Base-by-base conservation (phyloP, 306 rosid species). In the Alnus glutinosa region DNA sequence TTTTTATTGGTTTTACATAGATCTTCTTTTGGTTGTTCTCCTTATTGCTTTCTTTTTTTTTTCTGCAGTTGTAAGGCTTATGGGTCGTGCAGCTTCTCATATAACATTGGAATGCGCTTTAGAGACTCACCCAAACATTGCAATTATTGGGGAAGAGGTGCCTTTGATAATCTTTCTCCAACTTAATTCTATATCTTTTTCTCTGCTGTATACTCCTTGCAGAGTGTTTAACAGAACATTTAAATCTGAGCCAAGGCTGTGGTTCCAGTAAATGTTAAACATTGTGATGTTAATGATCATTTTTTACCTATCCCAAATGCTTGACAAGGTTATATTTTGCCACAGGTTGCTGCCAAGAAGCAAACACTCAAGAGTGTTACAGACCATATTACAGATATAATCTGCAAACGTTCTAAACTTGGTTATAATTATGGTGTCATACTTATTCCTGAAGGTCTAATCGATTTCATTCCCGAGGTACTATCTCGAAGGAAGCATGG, bases 51-150 rank as follows among this genome's bases (percentile, higher is more conserved):
- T 55, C 2, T 34, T 34, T 34, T 34, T 34, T 34, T 34, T 80
- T 19, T 83, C 76, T 86, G 89, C 96, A 95, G 98, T 95, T 88
- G 98, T 95, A 74, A 81, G 98, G 84, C 98, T 95, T 78, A 95
- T 95, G 98, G 98, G 98, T 52, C 98, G 98, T 84, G 98, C 98
- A 34, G 98, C 98, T 84, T 95, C 98, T 63, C 98, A 95, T 86
- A 95, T 95, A 79, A 95, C 98, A 0, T 82, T 95, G 30, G 98
- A 95, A 86, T 95, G 98, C 80, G 98, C 98, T 78, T 84, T 95
- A 82, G 98, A 95, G 85, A 95, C 98, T 70, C 98, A 92, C 78
- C 98, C 98, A 78, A 94, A 95, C 85, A 84, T 95, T 78, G 89
- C 97, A 75, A 89, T 95, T 76, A 91, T 95, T 71, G 98, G 98